These are phyloP conservation scores for Ophiostoma angusticollis DNA, from an alignment of 2,329 filamentous ascomycete species.

Conservation along the genomic window DNA sequence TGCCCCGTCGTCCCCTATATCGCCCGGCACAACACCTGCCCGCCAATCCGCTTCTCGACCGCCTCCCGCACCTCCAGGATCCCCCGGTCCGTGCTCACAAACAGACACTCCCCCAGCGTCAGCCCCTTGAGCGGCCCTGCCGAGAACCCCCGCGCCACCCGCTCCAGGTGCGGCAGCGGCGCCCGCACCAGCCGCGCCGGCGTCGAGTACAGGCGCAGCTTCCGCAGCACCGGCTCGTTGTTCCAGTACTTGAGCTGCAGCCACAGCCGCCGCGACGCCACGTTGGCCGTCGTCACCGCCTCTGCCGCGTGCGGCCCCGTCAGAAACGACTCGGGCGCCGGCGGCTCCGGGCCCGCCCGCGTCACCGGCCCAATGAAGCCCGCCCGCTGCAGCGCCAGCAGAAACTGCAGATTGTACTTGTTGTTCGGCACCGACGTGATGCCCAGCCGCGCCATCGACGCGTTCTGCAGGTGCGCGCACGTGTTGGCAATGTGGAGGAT, in stretches of 20 bases:
- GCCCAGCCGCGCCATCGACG: conserved; percentile 67
- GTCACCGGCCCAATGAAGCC: conserved; percentile 73
- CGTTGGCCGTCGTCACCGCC: conserved; percentile 54
- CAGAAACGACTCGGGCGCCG: conserved; percentile 32
- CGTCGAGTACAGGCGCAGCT: conserved; percentile 55
- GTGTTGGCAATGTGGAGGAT: conserved; percentile 64
- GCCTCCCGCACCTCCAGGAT: conserved; percentile 75
- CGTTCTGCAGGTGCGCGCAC: conserved; percentile 87
- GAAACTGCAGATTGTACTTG: conserved; percentile 65
- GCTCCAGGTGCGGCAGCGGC: conserved; percentile 46
- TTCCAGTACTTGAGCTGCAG: conserved; percentile 84
- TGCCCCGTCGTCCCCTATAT: conserved; percentile 22
- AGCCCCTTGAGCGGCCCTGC: conserved; percentile 61
- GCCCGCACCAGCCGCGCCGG: conserved; percentile 61
- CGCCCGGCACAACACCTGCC: conserved; percentile 62
- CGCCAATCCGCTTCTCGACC: conserved; percentile 67
- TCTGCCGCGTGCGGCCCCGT: conserved; percentile 27
- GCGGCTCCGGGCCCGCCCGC: conserved; percentile 48
- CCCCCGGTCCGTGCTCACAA: conserved; percentile 63
- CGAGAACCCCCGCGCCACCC: conserved; percentile 55
- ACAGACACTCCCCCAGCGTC: conserved; percentile 70
- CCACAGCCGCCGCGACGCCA: conserved; percentile 67
- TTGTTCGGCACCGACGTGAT: conserved; percentile 72
- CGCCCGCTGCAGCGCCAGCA: conserved; percentile 65
- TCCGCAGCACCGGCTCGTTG: conserved; percentile 61